Base-by-base conservation (phyloP, 202 grass and related monocot genomes). In the Setaria italica region DNA sequence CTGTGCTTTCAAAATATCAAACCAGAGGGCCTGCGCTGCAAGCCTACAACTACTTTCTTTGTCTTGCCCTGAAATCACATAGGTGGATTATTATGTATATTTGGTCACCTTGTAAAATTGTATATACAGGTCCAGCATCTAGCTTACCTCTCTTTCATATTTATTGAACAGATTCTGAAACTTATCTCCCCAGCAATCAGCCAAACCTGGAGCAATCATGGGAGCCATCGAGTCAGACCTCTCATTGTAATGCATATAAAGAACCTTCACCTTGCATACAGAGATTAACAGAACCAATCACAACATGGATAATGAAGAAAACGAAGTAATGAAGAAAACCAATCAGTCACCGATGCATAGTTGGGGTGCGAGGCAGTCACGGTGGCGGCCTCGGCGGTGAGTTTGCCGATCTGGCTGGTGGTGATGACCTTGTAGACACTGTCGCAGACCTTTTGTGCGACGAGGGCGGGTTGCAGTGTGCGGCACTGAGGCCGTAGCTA, bases 1-100 rank as follows among this genome's bases (percentile, higher is more conserved):
- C 79, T 98, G 96, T 82, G 96, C 90, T 82, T 94, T 98, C 67
- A 94, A 86, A 89, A 95, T 94, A 19, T 98, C 96, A 85, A 98
- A 98, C 93, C 93, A 95, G 14, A 95, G 86, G 66, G 70, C 82
- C 86, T 98, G 93, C 21, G 95, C 93, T 48, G 93, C 4, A 37
- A 37, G 35, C 35, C 35, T 37, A 4, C 62, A 83, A 98, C 86
- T 51, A 90, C 50, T 80, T 92, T 98, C 79, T 98, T 98, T 7
- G 95, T 91, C 54, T 98, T 98, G 41, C 93, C 95, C 91, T 95
- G 76, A 86, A 87, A 67, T 58, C 60, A 78, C 58, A 73, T 50
- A 84, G 49, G 3, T 74, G 72, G 56, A 51, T 89, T 62, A 78
- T 4, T 37, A 37, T 37, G 4, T 37, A 37, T 37, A 3, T 37